phyloP scores from a whole-genome alignment of 257 asterid species.

The Solanum pimpinellifolium region DNA sequence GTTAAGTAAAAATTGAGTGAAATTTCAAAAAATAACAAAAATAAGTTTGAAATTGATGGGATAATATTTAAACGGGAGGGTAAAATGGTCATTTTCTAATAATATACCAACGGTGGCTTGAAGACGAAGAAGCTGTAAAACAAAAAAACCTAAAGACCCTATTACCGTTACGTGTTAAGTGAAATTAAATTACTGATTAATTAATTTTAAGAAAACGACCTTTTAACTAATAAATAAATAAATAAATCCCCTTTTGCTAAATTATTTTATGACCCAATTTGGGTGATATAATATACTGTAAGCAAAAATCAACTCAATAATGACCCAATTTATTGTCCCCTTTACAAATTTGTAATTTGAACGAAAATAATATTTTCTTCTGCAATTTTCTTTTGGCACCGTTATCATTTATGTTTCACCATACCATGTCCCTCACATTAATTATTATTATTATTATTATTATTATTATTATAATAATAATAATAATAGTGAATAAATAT shows the following conservation, averaged over 20 bases:
- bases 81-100: background rate
- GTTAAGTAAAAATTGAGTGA: background rate
- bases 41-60: too few relatives aligned
- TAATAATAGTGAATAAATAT: background rate
- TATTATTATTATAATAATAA: too few relatives aligned
- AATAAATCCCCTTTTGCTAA: background rate
- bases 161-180: background rate
- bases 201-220: constrained; percentile 23
- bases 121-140: background rate
- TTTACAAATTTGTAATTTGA: background rate
- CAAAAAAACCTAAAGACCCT: background rate
- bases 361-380: background rate
- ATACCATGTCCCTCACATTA: background rate
- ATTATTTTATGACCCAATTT: background rate
- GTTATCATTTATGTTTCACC: background rate
- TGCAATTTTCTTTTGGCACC: background rate
- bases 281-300: background rate
- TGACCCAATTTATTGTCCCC: background rate
- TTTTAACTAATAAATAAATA: constrained; percentile 3
- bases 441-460: background rate
- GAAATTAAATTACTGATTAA: background rate
- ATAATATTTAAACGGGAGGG: background rate
- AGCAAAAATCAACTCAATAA: background rate
- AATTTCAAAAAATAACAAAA: too few relatives aligned
- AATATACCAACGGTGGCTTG: background rate